Conservation (phyloP, 1,139 yeast genomes). For the Zhuliangozyma blackwelliae region DNA sequence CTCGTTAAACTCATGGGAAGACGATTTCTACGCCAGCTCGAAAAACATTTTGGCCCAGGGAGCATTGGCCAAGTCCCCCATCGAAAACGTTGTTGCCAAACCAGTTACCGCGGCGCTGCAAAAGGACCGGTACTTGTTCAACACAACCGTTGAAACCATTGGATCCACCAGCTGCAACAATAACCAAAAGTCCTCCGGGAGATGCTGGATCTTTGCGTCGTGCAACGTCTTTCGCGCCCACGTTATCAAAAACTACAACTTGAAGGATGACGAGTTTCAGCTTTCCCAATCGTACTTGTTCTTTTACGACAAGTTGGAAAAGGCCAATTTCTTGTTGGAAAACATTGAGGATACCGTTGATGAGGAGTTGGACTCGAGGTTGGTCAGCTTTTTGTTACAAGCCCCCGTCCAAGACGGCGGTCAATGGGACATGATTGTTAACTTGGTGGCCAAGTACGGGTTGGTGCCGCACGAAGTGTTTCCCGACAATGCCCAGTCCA, state of each 20-base stretch:
- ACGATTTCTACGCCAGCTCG: conserved; percentile 43
- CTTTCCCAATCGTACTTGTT: conserved; percentile 53
- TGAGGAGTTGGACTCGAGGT: conserved; percentile 62
- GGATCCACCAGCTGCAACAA: conserved; percentile 61
- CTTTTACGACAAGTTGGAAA: conserved; percentile 34
- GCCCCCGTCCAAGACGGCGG: conserved; percentile 81
- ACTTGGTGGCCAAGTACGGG: conserved; percentile 73
- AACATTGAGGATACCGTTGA: conserved; percentile 65
- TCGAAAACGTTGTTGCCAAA: conserved; percentile 41
- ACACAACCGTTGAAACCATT: conserved; percentile 55
- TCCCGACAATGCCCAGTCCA: conserved; percentile 70
- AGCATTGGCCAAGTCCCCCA: conserved; percentile 50
- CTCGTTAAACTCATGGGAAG: conserved; percentile 47
- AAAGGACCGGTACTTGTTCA: conserved; percentile 51
- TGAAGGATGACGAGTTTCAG: conserved; percentile 59
- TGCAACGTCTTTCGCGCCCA: conserved; percentile 65
- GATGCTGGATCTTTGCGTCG: conserved; percentile 88
- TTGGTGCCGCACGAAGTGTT: conserved; percentile 66
- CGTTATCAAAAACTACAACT: conserved; percentile 57
- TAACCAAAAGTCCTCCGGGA: conserved; percentile 69
- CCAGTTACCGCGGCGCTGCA: conserved; percentile 14
- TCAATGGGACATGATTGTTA: conserved; percentile 78
- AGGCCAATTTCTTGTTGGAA: conserved; percentile 69
- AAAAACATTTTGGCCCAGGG: conserved; percentile 58
- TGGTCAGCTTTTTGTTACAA: conserved; percentile 56